Conservation (phyloP, 192 early-diverging fungal genomes). For the Backusella macrospora region DNA sequence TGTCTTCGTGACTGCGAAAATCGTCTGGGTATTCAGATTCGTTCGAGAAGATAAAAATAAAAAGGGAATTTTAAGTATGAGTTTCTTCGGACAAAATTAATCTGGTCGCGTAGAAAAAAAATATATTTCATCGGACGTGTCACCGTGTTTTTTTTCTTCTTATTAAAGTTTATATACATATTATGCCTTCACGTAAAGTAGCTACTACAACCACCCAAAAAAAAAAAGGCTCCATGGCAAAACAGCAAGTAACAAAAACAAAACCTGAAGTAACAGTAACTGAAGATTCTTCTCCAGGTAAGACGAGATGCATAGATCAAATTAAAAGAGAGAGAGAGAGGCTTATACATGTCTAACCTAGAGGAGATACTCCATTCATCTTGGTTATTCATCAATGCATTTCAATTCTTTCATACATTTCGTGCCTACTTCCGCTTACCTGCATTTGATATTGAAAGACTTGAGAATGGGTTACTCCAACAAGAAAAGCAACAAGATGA, state of each 20-base stretch:
- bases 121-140: neutral
- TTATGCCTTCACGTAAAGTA: conserved; percentile 6
- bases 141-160: neutral
- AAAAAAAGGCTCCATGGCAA: neutral
- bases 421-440: neutral
- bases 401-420: conserved; percentile 10
- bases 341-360: neutral
- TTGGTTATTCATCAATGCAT: conserved; percentile 14
- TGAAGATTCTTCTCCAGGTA: conserved; percentile 12
- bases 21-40: too few relatives aligned
- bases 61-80: too few relatives aligned
- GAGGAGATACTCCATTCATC: conserved; percentile 16
- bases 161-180: neutral
- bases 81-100: too few relatives aligned
- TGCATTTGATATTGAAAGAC: neutral
- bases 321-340: neutral
- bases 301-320: neutral
- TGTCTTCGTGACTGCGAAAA: too few relatives aligned
- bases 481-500: neutral
- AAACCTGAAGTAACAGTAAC: conserved; percentile 12
- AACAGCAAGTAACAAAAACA: neutral
- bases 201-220: neutral
- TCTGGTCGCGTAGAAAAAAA: too few relatives aligned
- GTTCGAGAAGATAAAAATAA: too few relatives aligned
- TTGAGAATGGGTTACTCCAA: neutral